Percentiles rank a stretch among this genome's conserved stretches.
phyloP scores from a whole-genome alignment of 2,329 filamentous ascomycete genomes.

The Myriosclerotinia duriaeana region DNA sequence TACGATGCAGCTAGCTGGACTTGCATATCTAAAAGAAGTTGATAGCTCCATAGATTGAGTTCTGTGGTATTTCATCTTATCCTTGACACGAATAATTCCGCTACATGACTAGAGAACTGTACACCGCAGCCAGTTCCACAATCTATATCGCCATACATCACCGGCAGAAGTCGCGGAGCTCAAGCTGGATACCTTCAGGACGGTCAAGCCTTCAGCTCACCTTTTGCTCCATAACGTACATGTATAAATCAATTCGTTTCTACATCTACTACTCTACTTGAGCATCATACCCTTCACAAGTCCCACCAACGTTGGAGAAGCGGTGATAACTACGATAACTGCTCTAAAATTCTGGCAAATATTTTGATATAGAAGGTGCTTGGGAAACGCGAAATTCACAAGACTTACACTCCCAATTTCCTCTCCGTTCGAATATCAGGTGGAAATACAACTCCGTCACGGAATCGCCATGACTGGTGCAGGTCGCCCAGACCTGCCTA shows the following conservation, averaged over 20 bases:
- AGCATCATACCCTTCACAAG: neutral
- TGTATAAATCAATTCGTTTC: slow-evolving; percentile 7
- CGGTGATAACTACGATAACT: neutral
- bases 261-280: slow-evolving; percentile 12
- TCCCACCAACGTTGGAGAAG: slow-evolving; percentile 1
- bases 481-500: slow-evolving; percentile 15
- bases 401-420: neutral
- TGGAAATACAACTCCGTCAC: neutral
- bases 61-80: neutral
- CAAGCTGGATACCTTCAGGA: slow-evolving; percentile 14
- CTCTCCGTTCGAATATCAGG: neutral
- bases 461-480: slow-evolving; percentile 8
- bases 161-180: neutral
- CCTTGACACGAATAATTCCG: slow-evolving; percentile 2
- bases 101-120: slow-evolving; percentile 16
- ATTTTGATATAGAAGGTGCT: slow-evolving; percentile 12
- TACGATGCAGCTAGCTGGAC: slow-evolving; percentile 8
- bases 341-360: neutral
- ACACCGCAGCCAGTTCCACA: slow-evolving; percentile 15
- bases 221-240: slow-evolving; percentile 4
- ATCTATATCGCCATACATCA: slow-evolving; percentile 8
- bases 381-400: neutral
- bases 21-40: slow-evolving; percentile 9
- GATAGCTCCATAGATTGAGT: slow-evolving; percentile 18
- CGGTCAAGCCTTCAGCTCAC: slow-evolving; percentile 6